Conservation (phyloP, 2,329 filamentous ascomycete genomes). For the Chalara sp. region DNA sequence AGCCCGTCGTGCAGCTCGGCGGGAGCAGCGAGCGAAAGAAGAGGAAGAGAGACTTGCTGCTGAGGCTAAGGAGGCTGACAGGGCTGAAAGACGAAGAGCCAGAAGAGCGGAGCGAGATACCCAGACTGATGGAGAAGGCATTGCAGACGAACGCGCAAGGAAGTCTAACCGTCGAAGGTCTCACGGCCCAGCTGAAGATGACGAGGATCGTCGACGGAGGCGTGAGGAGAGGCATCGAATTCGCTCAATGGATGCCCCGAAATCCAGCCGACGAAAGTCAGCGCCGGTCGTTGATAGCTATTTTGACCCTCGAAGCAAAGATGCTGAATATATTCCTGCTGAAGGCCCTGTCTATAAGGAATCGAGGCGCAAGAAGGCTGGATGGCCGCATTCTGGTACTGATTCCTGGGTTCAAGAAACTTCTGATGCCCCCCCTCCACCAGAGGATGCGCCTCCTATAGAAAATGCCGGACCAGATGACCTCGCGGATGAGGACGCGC, state of each 20-base stretch:
- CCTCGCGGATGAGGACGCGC: constrained; percentile 20
- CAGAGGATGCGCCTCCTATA: constrained; percentile 29
- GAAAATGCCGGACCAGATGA: constrained; percentile 19
- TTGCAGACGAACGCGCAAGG: constrained; percentile 32
- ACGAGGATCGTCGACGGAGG: constrained; percentile 46
- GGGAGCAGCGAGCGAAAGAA: constrained; percentile 42
- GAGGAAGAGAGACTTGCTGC: constrained; percentile 28
- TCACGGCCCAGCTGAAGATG: constrained; percentile 40
- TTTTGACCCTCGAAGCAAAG: constrained; percentile 36
- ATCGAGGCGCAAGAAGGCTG: constrained; percentile 25
- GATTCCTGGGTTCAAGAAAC: constrained; percentile 62
- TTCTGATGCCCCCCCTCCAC: constrained; percentile 54
- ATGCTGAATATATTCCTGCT: constrained; percentile 27
- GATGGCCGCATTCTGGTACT: constrained; percentile 58
- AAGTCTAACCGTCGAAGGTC: constrained; percentile 43
- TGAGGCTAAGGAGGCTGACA: constrained; percentile 35
- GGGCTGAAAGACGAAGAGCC: constrained; percentile 41
- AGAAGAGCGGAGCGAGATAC: constrained; percentile 38
- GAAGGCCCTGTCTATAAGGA: constrained; percentile 22
- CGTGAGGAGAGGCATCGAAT: constrained; percentile 45
- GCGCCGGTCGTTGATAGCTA: constrained; percentile 39
- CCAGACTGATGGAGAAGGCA: constrained; percentile 38
- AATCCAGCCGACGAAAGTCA: constrained; percentile 31
- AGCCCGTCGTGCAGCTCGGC: constrained; percentile 48
- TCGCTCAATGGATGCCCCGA: constrained; percentile 27